phyloP scores from a whole-genome alignment of 306 rosid genomes.

The Vigna nakashimae region DNA sequence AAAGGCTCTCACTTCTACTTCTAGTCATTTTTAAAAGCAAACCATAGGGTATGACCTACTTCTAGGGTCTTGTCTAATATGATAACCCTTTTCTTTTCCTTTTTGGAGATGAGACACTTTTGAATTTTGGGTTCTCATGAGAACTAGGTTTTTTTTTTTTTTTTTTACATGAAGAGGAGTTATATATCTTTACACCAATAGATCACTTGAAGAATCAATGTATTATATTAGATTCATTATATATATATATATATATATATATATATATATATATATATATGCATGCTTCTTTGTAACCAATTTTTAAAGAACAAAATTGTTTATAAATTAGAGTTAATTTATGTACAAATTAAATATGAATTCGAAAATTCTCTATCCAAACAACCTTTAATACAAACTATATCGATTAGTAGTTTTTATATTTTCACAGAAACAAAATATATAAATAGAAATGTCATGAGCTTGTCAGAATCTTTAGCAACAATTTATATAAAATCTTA shows the following conservation, averaged over 20 bases:
- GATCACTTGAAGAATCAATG: not conserved
- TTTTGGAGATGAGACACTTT: not conserved
- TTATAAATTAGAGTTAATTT: too few species aligned
- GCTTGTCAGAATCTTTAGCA: too few species aligned
- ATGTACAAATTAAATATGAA: too few species aligned
- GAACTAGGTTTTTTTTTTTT: not conserved
- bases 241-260: not conserved
- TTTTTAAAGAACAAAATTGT: too few species aligned
- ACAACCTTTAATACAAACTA: too few species aligned
- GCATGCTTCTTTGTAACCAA: too few species aligned
- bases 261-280: too few species aligned
- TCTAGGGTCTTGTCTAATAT: not conserved
- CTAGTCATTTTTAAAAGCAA: not conserved
- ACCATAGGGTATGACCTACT: not conserved
- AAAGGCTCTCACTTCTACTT: not conserved
- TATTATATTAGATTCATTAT: not conserved
- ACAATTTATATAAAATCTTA: too few species aligned
- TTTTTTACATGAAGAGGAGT: not conserved
- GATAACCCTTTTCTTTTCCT: not conserved
- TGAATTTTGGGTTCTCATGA: not conserved
- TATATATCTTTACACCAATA: not conserved
- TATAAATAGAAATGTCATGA: too few species aligned
- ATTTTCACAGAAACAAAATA: too few species aligned
- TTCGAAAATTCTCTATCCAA: too few species aligned
- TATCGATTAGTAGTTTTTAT: too few species aligned